Percentiles rank a stretch among this genome's conserved stretches.
phyloP scores from a whole-genome alignment of 2,329 filamentous ascomycete species.

The Phialophora verrucosa region DNA sequence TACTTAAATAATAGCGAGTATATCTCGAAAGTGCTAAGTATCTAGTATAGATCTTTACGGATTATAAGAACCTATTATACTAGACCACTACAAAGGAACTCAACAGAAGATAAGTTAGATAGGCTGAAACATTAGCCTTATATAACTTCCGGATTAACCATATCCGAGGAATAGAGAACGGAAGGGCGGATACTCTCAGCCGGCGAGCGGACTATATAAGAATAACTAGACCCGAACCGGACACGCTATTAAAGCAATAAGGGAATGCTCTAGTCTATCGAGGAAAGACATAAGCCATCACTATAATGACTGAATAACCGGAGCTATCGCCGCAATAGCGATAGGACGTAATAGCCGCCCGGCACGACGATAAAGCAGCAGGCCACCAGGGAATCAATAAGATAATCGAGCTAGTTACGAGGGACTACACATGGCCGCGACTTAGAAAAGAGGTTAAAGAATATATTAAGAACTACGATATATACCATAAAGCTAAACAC shows the following conservation, averaged over 20 bases:
- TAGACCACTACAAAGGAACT: slow-evolving; percentile 20
- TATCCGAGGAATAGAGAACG: neutral
- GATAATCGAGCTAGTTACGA: neutral
- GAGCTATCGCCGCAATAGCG: neutral
- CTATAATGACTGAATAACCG: slow-evolving; percentile 1
- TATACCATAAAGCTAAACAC: slow-evolving; percentile 23
- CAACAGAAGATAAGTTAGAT: slow-evolving; percentile 25
- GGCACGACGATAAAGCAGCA: slow-evolving; percentile 13
- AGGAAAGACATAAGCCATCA: slow-evolving; percentile 3
- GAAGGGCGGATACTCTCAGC: slow-evolving; percentile 9
- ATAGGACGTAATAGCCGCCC: slow-evolving; percentile 8
- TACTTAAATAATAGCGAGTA: slow-evolving; percentile 29
- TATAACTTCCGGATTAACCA: neutral
- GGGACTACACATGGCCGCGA: too few relatives aligned
- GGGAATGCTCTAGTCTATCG: slow-evolving; percentile 14
- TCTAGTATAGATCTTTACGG: slow-evolving; percentile 28
- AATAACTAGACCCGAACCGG: neutral
- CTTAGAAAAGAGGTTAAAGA: slow-evolving; percentile 2
- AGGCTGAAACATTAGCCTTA: neutral
- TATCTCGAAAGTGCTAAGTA: slow-evolving; percentile 30
- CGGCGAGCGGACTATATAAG: slow-evolving; percentile 26
- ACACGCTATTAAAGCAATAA: neutral
- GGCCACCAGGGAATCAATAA: slow-evolving; percentile 29
- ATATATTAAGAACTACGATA: slow-evolving; percentile 27
- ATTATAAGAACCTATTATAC: slow-evolving; percentile 35